Base-by-base conservation (phyloP, 2,329 filamentous ascomycete species). In the Paracorniculantispora psalliotae region DNA sequence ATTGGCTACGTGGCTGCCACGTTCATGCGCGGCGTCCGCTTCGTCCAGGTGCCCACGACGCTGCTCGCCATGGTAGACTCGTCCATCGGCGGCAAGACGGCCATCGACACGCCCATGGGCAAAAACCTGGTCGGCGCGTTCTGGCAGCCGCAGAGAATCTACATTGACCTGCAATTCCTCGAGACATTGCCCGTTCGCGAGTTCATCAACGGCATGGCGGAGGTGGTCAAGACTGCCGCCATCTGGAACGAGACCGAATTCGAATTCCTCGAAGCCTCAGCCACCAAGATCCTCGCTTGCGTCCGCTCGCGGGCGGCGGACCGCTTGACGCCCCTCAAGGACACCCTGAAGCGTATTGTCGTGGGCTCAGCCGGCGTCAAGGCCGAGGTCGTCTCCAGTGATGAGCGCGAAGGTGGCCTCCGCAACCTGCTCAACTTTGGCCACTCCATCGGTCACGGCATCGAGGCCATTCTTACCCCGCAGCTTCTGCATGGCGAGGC, bases 161-260 rank as follows among this genome's bases (percentile, higher is more conserved):
- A 96, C 75, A 92, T 99, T 67, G 94, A 99, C 73, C 80, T 97
- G 62, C 83, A 87, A 59, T 97, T 99, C 70, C 80, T 99, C 58
- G 91, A 96, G 71, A 96, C 92, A 1, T 79, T 99, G 21, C 92
- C 93, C 1, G 87, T 88, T 64, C 83, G 94, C 65, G 93, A 99
- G 75, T 93, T 99, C 69, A 92, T 97, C 75, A 99, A 99, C 72
- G 94, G 94, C 62, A 97, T 99, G 93, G 94, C 93, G 26, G 94
- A 99, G 77, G 93, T 99, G 30, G 83, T 97, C 72, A 97, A 97
- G 83, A 99, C 94, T 3, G 94, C 94, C 3, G 94, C 94, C 57
- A 97, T 99, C 67, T 97, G 93, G 85, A 86, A 96, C 68, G 91
- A 96, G 73, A 76, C 81, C 10, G 93, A 97, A 69, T 99, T 99